These are phyloP conservation scores for Diophrys sp. DNA, from an alignment of 73 alveolate genomes.

Conservation along the genomic window DNA sequence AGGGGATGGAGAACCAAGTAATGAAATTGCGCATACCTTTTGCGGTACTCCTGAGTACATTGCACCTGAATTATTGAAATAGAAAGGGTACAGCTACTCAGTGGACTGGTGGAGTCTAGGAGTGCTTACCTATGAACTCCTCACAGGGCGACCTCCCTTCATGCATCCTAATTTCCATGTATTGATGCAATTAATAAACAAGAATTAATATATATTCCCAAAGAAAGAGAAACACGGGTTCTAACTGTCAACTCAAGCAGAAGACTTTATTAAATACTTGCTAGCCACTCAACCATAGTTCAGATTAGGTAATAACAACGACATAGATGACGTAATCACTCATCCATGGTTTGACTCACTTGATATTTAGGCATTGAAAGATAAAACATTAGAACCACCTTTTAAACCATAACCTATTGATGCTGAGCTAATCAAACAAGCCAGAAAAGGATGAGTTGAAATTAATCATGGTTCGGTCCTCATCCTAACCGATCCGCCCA, in stretches of 20 bases:
- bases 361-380: background rate
- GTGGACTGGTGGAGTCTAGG: slow-evolving; percentile 35
- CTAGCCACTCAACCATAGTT: background rate
- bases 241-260: background rate
- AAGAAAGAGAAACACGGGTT: background rate
- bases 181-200: background rate
- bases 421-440: no score
- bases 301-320: slow-evolving; percentile 31
- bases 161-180: background rate
- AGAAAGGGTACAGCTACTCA: slow-evolving; percentile 5
- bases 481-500: no score
- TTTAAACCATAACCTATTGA: background rate
- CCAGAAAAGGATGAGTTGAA: no score
- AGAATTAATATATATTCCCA: background rate
- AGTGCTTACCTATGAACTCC: slow-evolving; percentile 4
- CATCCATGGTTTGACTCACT: slow-evolving; percentile 7
- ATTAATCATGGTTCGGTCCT: no score
- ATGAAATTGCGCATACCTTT: slow-evolving; percentile 7
- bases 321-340: background rate
- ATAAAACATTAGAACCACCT: slow-evolving; percentile 1
- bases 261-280: background rate
- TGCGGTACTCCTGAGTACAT: slow-evolving; percentile 27
- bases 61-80: slow-evolving; percentile 15
- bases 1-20: no score
- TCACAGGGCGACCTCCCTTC: slow-evolving; percentile 21